phyloP scores from a whole-genome alignment of 371 early-diverging fungal genomes.

The Haplosporangium sp. region DNA sequence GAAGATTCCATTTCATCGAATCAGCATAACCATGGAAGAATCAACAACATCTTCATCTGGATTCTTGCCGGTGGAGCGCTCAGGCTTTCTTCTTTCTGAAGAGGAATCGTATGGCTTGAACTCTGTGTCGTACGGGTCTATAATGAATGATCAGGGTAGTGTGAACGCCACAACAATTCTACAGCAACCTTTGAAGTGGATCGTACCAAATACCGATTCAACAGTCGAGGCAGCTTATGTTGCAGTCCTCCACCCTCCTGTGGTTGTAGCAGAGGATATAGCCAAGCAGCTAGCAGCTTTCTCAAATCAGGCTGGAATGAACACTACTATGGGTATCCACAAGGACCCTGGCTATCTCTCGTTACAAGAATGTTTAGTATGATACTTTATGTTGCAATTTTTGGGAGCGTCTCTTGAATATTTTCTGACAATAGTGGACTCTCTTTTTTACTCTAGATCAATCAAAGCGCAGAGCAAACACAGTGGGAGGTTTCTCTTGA shows the following conservation, averaged over 20 bases:
- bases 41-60: conserved; percentile 27
- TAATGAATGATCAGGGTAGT: conserved; percentile 55
- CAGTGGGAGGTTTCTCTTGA: conserved; percentile 43
- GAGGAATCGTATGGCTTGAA: conserved; percentile 31
- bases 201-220: conserved; percentile 42
- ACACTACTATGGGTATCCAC: conserved; percentile 46
- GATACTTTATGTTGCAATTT: neutral
- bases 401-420: neutral
- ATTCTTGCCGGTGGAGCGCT: conserved; percentile 31
- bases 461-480: conserved; percentile 27
- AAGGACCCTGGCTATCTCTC: conserved; percentile 45
- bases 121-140: conserved; percentile 42
- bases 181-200: conserved; percentile 49
- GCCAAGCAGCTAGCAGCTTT: conserved; percentile 50
- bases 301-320: conserved; percentile 47
- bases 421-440: neutral
- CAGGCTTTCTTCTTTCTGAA: conserved; percentile 37
- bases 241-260: conserved; percentile 49
- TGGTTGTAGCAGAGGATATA: conserved; percentile 37
- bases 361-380: conserved; percentile 48
- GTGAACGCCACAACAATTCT: conserved; percentile 38
- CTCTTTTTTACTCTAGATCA: conserved; percentile 10
- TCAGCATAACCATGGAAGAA: conserved; percentile 50
- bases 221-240: conserved; percentile 44
- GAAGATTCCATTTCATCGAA: conserved; percentile 47